Conservation (phyloP, 2,329 filamentous ascomycete genomes). For the Tolypocladium nubicola region DNA sequence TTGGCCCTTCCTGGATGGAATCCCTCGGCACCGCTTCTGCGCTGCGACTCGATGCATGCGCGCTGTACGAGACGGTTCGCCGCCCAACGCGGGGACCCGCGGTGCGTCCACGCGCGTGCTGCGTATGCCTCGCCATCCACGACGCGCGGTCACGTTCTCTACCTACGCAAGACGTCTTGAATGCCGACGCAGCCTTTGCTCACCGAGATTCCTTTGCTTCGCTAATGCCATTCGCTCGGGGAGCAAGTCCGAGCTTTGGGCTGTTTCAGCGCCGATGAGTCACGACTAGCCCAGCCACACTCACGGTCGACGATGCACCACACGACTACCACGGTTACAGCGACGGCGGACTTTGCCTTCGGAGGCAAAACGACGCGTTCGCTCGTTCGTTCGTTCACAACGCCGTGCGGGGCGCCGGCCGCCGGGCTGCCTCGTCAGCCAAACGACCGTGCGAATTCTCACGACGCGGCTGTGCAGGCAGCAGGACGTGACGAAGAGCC, state of each 20-base stretch:
- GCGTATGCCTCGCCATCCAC: not conserved
- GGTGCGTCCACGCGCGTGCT: not conserved
- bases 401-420: not conserved
- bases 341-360: not conserved
- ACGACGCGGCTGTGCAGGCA: not conserved
- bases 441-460: not conserved
- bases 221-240: not conserved
- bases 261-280: conserved; percentile 1
- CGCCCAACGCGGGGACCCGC: not conserved
- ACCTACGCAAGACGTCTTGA: not conserved
- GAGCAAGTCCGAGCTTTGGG: not conserved
- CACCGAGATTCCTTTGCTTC: not conserved
- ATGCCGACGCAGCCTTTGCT: not conserved
- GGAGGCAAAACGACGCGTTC: not conserved
- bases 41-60: not conserved
- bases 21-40: not conserved
- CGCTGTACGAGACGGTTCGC: not conserved
- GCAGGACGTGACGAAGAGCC: not conserved
- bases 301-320: not conserved
- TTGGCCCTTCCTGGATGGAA: not conserved
- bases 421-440: not conserved
- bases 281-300: not conserved
- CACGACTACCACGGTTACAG: not conserved
- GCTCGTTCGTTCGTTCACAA: not conserved
- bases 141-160: not conserved